phyloP scores from a whole-genome alignment of 441 rosid species.

The Populus tomentosa region DNA sequence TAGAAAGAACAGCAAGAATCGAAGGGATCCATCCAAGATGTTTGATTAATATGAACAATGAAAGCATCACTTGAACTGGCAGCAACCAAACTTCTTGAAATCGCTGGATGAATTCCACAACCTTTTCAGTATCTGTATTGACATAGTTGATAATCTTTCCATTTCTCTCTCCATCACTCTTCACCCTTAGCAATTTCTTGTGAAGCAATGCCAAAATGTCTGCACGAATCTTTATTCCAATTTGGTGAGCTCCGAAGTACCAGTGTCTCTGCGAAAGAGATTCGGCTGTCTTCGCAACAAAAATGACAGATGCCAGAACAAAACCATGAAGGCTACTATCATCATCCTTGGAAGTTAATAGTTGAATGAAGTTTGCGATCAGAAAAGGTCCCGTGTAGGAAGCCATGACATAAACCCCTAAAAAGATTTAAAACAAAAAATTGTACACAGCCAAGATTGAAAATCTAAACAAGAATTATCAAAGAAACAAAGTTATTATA shows the following conservation, averaged over 20 bases:
- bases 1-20: conserved; percentile 46
- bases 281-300: conserved; percentile 55
- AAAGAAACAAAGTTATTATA: conserved; percentile 14
- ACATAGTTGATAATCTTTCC: conserved; percentile 56
- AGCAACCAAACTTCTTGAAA: conserved; percentile 73
- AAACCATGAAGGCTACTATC: conserved; percentile 39
- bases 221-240: conserved; percentile 51
- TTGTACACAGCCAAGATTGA: neutral
- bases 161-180: conserved; percentile 32
- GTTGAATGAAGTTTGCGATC: conserved; percentile 56
- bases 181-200: conserved; percentile 47
- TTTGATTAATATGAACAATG: conserved; percentile 44
- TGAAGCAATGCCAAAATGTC: conserved; percentile 49
- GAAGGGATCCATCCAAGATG: conserved; percentile 61
- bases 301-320: conserved; percentile 51
- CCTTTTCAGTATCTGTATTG: conserved; percentile 60
- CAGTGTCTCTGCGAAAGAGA: conserved; percentile 54
- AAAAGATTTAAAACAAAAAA: neutral
- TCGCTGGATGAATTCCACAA: conserved; percentile 59
- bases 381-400: conserved; percentile 61
- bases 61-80: conserved; percentile 57
- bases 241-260: conserved; percentile 68
- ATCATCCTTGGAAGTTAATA: conserved; percentile 37
- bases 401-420: conserved; percentile 54
- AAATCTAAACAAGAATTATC: neutral